These are phyloP conservation scores for Diplodia corticola DNA, from an alignment of 2,329 filamentous ascomycete species.

Conservation along the genomic window DNA sequence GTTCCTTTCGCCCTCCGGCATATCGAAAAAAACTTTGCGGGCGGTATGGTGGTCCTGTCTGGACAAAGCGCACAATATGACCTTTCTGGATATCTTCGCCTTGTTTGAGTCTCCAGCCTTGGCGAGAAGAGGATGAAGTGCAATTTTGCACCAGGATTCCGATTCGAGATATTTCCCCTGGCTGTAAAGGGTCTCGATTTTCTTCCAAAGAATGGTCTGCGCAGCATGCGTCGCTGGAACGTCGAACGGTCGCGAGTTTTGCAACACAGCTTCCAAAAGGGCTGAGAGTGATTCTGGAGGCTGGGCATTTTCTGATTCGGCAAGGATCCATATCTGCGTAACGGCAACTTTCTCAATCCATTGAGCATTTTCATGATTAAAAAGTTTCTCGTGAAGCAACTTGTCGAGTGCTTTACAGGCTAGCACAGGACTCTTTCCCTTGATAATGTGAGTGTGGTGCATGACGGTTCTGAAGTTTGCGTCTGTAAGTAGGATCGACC, in stretches of 20 bases:
- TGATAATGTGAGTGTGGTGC: conserved; percentile 66
- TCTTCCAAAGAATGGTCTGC: conserved; percentile 78
- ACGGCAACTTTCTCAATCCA: conserved; percentile 72
- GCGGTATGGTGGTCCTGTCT: conserved; percentile 58
- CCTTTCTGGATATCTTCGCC: conserved; percentile 69
- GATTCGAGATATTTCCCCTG: conserved; percentile 56
- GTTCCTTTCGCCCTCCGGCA: conserved; percentile 59
- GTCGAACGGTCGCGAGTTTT: conserved; percentile 46
- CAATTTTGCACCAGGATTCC: conserved; percentile 70
- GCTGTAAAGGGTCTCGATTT: conserved; percentile 60
- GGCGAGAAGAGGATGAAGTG: conserved; percentile 66
- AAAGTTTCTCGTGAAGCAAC: conserved; percentile 61
- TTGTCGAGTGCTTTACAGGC: conserved; percentile 59
- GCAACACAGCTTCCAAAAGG: neutral
- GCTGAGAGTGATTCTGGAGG: conserved; percentile 27
- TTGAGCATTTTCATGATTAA: conserved; percentile 49
- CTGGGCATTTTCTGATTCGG: conserved; percentile 40
- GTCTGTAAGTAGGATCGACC: conserved; percentile 60
- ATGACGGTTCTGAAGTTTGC: conserved; percentile 66
- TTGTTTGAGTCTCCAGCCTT: conserved; percentile 66
- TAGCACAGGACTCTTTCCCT: conserved; percentile 32
- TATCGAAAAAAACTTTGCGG: conserved; percentile 56
- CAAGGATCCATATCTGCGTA: conserved; percentile 65
- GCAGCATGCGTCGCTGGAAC: conserved; percentile 65
- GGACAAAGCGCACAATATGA: conserved; percentile 68